Evolutionary conservation across 2,329 filamentous ascomycete species (phyloP).

Genomic region (Curvularia sp.): DNA sequence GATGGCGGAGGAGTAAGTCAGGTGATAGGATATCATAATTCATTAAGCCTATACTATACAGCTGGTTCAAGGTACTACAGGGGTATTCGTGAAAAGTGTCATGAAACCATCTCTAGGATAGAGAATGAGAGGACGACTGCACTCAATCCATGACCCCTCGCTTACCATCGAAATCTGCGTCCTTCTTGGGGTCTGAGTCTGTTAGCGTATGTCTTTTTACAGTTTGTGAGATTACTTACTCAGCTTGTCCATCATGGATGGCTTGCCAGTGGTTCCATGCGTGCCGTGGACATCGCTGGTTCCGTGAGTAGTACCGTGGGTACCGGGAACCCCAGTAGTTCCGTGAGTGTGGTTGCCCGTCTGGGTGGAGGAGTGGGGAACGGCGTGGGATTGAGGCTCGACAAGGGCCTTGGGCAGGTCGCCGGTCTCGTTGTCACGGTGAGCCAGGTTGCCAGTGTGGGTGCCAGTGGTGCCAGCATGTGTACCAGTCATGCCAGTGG

Average conservation of each 20-base stretch:
- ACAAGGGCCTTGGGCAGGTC: conserved; percentile 19
- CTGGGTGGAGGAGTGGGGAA: conserved; percentile 11
- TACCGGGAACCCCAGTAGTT: no score
- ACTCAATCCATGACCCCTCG: conserved; percentile 59
- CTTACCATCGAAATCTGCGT: conserved; percentile 63
- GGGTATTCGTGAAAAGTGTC: conserved; percentile 17
- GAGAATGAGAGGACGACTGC: no score
- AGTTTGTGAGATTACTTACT: conserved; percentile 28
- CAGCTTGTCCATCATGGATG: conserved; percentile 58
- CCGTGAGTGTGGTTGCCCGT: no score
- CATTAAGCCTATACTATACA: conserved; percentile 8
- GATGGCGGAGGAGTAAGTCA: conserved; percentile 26
- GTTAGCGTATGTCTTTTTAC: not conserved
- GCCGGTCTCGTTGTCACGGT: conserved; percentile 13
- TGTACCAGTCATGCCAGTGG: no score
- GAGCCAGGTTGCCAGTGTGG: conserved; percentile 9
- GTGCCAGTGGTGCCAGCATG: conserved; percentile 22
- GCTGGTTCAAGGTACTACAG: conserved; percentile 8
- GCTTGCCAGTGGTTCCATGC: conserved; percentile 47
- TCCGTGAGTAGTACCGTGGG: conserved; percentile 5
- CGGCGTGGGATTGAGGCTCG: conserved; percentile 15
- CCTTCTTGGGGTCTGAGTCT: conserved; percentile 55
- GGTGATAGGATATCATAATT: conserved; percentile 11
- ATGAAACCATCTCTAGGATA: not conserved
- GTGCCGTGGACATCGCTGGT: conserved; percentile 10